Base-by-base conservation (phyloP, 2,329 filamentous ascomycete species). In the Neofusicoccum sp. region DNA sequence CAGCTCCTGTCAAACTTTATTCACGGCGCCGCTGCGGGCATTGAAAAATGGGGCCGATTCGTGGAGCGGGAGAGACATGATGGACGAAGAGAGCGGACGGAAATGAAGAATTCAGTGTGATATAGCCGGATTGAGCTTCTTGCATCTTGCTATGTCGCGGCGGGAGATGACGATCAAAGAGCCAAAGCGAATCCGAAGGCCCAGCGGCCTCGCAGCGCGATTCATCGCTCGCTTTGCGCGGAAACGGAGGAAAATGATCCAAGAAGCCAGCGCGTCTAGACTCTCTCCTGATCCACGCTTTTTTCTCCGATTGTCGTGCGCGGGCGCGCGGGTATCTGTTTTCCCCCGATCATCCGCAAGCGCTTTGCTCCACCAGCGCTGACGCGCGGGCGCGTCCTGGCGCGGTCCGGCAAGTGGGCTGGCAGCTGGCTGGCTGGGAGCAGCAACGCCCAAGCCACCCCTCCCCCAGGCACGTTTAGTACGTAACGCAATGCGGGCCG, bases 401-500 rank as follows among this genome's bases (percentile, higher is more conserved):
- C 8, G 20, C 20, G 20, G 16, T 20, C n/a, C 51, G 51, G 51
- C 51, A 56, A 41, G 51, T 41, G 51, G 51, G 30, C 45, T 48
- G 30, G 45, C 45, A 48, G 30, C 33, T 43, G 38, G 26, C 36
- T 28, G 40, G 26, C 40, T 28, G 33, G 43, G 7, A 49, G 14
- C 28, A 38, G 36, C 20, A 26, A 31, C 49, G 41, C 49, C 51
- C 41, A 43, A 36, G 14, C 12, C 28, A 38, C 20, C 20, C 20
- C 20, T 20, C 20, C 20, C 20, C 20, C 20, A 20, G 20, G 20
- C 20, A 20, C 20, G 20, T 20, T 56, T 43, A 56, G 51, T 41
- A 43, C 28, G 38, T 41, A 41, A 56, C 51, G 51, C 51, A 56
- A 56, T 56, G 51, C 51, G 51, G 51, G 51, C 51, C 51, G 51